Conservation (phyloP, 768 basidiomycete genomes). For the Pluteus cervinus region DNA sequence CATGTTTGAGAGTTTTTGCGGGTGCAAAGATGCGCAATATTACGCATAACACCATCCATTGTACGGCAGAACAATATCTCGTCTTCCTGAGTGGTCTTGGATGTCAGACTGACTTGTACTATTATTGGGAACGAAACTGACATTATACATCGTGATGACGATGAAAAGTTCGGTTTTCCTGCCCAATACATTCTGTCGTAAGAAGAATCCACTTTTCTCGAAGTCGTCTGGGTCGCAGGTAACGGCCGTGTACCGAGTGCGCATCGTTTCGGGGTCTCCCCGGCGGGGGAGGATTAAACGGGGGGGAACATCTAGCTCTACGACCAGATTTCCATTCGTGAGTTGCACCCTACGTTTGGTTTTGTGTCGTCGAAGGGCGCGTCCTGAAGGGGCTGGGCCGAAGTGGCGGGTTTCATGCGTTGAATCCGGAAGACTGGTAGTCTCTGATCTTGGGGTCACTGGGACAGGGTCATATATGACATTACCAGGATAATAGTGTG, state of each 20-base stretch:
- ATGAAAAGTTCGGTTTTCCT: slow-evolving; percentile 88
- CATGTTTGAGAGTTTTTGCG: slow-evolving; percentile 91
- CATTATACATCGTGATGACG: slow-evolving; percentile 96
- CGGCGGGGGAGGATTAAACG: slow-evolving; percentile 71
- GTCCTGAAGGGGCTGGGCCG: slow-evolving; percentile 80
- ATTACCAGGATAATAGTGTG: slow-evolving; percentile 21
- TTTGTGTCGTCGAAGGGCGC: slow-evolving; percentile 68
- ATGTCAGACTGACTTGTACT: slow-evolving; percentile 3
- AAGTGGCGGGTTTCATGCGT: slow-evolving; percentile 69
- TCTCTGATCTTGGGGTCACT: slow-evolving; percentile 34
- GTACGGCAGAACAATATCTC: slow-evolving; percentile 91
- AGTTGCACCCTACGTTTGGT: slow-evolving; percentile 77
- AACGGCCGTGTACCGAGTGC: slow-evolving; percentile 79
- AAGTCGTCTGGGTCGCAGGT: slow-evolving; percentile 95
- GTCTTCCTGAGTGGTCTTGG: slow-evolving; percentile 51
- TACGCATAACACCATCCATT: slow-evolving; percentile 91
- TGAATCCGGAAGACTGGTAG: too few species aligned
- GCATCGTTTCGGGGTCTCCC: slow-evolving; percentile 67
- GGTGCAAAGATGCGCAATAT: slow-evolving; percentile 74
- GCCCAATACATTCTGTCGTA: slow-evolving; percentile 76
- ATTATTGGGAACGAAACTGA: slow-evolving; percentile 22
- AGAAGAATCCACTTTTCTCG: slow-evolving; percentile 73
- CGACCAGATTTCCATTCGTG: slow-evolving; percentile 84
- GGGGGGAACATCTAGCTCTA: slow-evolving; percentile 80
- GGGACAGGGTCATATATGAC: slow-evolving; percentile 37